A percentile compares a stretch with the other conserved stretches of the same genome.
These are phyloP conservation scores for Myrmaecium sp. DNA, from an alignment of 2,329 filamentous ascomycete species.

Conservation along the genomic window DNA sequence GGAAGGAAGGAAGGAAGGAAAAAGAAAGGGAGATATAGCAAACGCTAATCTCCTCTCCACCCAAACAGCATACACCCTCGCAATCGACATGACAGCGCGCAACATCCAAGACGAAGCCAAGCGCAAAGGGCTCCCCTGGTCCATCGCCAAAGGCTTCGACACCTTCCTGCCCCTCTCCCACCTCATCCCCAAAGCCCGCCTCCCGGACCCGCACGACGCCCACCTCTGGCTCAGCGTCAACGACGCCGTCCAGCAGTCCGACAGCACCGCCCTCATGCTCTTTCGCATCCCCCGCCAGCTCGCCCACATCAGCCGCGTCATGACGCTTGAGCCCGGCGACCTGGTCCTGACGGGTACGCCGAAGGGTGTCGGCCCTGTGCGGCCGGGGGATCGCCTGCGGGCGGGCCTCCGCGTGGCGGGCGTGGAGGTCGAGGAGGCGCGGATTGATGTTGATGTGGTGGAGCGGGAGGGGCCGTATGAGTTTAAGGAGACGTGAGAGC, in stretches of 20 bases:
- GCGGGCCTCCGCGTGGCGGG: conserved; percentile 67
- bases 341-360: conserved; percentile 93
- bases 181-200: conserved; percentile 60
- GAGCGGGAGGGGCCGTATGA: conserved; percentile 63
- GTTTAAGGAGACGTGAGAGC: conserved; percentile 41
- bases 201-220: conserved; percentile 75
- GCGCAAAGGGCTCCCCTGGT: conserved; percentile 91
- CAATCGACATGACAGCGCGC: conserved; percentile 94
- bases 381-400: conserved; percentile 71
- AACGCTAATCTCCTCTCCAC: not conserved
- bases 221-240: conserved; percentile 81
- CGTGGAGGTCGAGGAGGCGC: conserved; percentile 69
- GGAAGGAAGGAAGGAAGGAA: not conserved
- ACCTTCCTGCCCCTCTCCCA: conserved; percentile 83
- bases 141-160: conserved; percentile 93
- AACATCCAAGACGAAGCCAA: conserved; percentile 95
- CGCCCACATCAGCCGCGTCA: conserved; percentile 83
- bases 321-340: conserved; percentile 84
- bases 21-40: not conserved
- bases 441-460: conserved; percentile 67
- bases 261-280: conserved; percentile 87
- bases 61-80: conserved; percentile 62
- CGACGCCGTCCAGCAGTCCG: conserved; percentile 57
- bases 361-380: conserved; percentile 80
- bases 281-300: conserved; percentile 77